Conservation (phyloP, 1,284 basidiomycete genomes). For the Veloboletus limbatus region DNA sequence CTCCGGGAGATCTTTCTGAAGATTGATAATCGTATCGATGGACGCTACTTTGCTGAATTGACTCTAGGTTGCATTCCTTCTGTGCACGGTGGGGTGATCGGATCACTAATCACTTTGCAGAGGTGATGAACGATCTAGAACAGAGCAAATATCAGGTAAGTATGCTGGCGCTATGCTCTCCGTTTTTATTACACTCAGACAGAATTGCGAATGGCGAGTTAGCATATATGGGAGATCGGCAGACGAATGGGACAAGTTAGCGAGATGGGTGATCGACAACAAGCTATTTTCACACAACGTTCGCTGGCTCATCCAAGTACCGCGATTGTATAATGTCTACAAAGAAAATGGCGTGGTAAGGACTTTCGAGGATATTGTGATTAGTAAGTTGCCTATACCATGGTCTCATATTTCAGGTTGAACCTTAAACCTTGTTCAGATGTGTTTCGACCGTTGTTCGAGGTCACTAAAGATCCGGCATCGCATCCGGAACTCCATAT, state of each 20-base stretch:
- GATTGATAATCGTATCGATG: conserved; percentile 93
- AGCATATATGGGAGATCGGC: conserved; percentile 86
- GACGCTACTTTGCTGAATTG: conserved; percentile 92
- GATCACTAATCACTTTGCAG: conserved; percentile 40
- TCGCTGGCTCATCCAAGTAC: conserved; percentile 96
- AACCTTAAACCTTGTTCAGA: conserved; percentile 48
- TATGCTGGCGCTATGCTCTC: not conserved
- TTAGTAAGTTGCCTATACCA: conserved; percentile 54
- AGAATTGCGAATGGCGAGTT: conserved; percentile 96
- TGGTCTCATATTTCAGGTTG: not conserved
- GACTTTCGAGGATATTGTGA: conserved; percentile 90
- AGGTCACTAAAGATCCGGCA: conserved; percentile 90
- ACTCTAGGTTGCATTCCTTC: conserved; percentile 64
- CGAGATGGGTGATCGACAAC: conserved; percentile 94
- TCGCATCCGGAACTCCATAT: conserved; percentile 94
- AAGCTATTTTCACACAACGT: conserved; percentile 96
- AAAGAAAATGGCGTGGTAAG: conserved; percentile 84
- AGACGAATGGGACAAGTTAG: conserved; percentile 97
- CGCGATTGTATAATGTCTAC: conserved; percentile 95
- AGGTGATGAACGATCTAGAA: conserved; percentile 95
- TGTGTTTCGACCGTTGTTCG: conserved; percentile 91
- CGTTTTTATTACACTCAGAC: conserved; percentile 15
- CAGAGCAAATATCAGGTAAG: conserved; percentile 95
- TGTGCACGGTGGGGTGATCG: not conserved
- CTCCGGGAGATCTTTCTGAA: conserved; percentile 98